Evolutionary conservation across 2,329 filamentous ascomycete species (phyloP), one percentile per base, ranked within the genome.

Genomic region (Periconia digitata): DNA sequence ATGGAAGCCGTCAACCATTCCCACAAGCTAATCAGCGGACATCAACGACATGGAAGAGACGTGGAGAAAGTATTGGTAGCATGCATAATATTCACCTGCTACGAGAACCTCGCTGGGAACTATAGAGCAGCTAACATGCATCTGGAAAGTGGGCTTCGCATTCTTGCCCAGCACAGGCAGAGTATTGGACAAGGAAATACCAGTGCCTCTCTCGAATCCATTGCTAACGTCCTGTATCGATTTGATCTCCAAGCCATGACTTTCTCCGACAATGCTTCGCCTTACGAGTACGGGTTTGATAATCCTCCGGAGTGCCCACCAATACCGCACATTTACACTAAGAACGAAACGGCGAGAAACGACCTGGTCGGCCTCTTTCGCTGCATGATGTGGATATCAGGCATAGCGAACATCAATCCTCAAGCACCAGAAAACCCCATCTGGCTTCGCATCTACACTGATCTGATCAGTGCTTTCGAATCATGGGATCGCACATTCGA

Each of bases 171-270:
- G 32, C 51, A 63, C 40, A 56, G 58, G 34, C 37, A 42, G 3
- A 36, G 46, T 6, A 16, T 47, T 8, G 40, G 36, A 5, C 27
- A 29, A 3, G 34, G 21, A 8, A 32, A 27, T 2, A 48, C 43
- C 3, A 37, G 32, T 7, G 40, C 50, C 17, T 39, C 45, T 13
- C 51, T 55, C 27, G 56, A 62, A 29, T 49, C 58, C 3, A 58
- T 65, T 21, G 56, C 53, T 2, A 51, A 59, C 35, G 55, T 65
- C 2, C 55, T 67, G 0, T 61, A 59, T 41, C 60, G 62, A 10
- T 63, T 67, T 48, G 61, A 66, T 42, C 43, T 67, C 6, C 62
- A 67, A 44, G 61, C 64, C 20, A 67, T 67, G 62, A 64, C 61
- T 2, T 67, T 66, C 45, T 66, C 64, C 12, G 64, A 67, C 38